Conservation (phyloP, 2,329 filamentous ascomycete species). For the Talaromyces sp. region DNA sequence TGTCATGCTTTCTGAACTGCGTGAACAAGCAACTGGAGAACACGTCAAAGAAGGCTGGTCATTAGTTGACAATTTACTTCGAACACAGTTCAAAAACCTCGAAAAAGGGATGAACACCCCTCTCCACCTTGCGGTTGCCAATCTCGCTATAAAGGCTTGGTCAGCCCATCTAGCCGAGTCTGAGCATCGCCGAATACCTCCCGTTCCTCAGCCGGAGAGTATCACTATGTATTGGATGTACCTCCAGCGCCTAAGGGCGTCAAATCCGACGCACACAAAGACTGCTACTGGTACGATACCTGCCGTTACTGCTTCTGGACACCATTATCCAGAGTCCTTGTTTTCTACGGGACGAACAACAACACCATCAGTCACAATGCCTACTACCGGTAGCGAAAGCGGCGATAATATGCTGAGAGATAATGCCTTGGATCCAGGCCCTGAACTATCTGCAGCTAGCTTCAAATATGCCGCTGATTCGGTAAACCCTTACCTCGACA, state of each 20-base stretch:
- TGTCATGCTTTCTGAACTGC: conserved; percentile 43
- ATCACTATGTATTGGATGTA: conserved; percentile 12
- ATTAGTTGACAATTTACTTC: conserved; percentile 39
- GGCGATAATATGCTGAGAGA: neutral
- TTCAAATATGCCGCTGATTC: neutral
- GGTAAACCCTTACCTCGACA: neutral
- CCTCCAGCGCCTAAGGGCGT: neutral
- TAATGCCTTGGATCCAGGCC: neutral
- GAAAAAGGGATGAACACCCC: conserved; percentile 13
- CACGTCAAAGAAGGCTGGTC: conserved; percentile 40
- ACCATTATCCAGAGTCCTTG: neutral
- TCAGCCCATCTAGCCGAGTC: conserved; percentile 19
- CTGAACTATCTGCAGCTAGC: neutral
- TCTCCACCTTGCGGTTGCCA: conserved; percentile 20
- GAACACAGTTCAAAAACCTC: conserved; percentile 29
- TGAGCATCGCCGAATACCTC: conserved; percentile 11
- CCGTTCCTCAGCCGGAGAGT: conserved; percentile 18
- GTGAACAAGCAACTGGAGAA: conserved; percentile 29
- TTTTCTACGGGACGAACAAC: neutral
- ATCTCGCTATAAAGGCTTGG: conserved; percentile 24
- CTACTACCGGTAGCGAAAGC: neutral
- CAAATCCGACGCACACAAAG: neutral
- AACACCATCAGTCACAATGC: neutral
- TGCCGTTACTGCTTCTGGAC: neutral
- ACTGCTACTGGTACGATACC: neutral